Percentiles rank a stretch among this genome's conserved stretches.
Evolutionary conservation across 2,329 filamentous ascomycete species (phyloP).

Genomic region (Fusarium nisikadoi): DNA sequence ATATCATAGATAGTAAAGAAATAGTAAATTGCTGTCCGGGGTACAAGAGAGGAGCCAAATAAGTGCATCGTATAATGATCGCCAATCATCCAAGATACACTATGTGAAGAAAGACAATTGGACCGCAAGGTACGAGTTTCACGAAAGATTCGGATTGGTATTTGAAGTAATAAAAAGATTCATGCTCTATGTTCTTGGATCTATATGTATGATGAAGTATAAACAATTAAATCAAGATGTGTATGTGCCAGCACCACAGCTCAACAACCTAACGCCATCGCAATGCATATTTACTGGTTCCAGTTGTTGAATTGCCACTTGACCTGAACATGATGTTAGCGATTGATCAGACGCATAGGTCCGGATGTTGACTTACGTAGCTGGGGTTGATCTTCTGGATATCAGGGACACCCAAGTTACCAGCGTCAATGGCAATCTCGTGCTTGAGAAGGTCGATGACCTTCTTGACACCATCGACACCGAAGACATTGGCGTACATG

Average conservation of each 20-base stretch:
- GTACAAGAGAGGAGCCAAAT: not conserved
- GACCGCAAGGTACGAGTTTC: not conserved
- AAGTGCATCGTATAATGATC: not conserved
- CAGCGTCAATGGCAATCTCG: slow-evolving; percentile 59
- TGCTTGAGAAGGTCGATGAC: slow-evolving; percentile 58
- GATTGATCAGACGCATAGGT: not conserved
- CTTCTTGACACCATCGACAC: slow-evolving; percentile 59
- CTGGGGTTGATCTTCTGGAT: slow-evolving; percentile 49
- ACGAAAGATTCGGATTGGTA: not conserved
- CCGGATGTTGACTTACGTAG: slow-evolving; percentile 32
- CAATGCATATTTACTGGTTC: slow-evolving; percentile 30
- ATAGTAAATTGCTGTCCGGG: not conserved
- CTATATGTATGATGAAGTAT: slow-evolving; percentile 25
- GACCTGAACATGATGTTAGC: slow-evolving; percentile 23
- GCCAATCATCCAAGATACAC: not conserved
- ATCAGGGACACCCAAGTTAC: slow-evolving; percentile 55
- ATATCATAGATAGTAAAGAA: not conserved
- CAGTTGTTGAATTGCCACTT: slow-evolving; percentile 43
- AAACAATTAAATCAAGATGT: slow-evolving; percentile 27
- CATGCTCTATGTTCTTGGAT: slow-evolving; percentile 4
- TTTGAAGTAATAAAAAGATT: not conserved
- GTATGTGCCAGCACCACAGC: slow-evolving; percentile 32
- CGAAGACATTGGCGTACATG: slow-evolving; percentile 65
- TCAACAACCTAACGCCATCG: not conserved
- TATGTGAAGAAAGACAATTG: not conserved